Base-by-base conservation (phyloP, 768 basidiomycete genomes). In the Galerina sulciceps region DNA sequence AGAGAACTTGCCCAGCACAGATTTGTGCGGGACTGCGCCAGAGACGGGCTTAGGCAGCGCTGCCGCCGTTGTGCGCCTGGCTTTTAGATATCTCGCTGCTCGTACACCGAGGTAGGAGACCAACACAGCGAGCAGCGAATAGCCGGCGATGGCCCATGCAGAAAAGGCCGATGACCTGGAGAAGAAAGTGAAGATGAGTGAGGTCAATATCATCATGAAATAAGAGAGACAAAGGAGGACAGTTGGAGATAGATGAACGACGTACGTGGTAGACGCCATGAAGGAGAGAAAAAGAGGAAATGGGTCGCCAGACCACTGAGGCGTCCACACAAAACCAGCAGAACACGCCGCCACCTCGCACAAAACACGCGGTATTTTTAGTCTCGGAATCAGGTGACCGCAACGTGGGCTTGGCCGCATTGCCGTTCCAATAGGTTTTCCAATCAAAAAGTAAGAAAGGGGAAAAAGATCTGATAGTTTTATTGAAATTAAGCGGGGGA, bases 351-450 rank as follows among this genome's bases (percentile, higher is more conserved):
- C 38, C 23, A 43, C 53, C 57, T 45, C 47, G 53, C 57, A 58
- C 38, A 35, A 17, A 51, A 57, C 65, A 66, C 65, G 65, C 61
- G 60, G 65, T 65, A 60, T 62, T 63, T 61, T 61, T 63, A 61
- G 57, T 41, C 9, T 23, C 22, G 35, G 35, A 8, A 20, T 51
- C 49, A 51, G 36, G 49, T 51, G 49, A 51, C 40, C 49, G 49
- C 26, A 31, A 31, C 26, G 26, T 31, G 26, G 26, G 1, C 8
- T 2, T 31, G 26, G 26, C 26, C 26, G 26, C 5, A 8, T 4
- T 31, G 26, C 26, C 26, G 26, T 31, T 31, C 26, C 26, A n/a
- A n/a, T n/a, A n/a, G n/a, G n/a, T n/a, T n/a, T n/a, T n/a, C n/a
- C n/a, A n/a, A n/a, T n/a, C n/a, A n/a, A n/a, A n/a, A n/a, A n/a